phyloP scores from a whole-genome alignment of 495 filamentous ascomycete genomes.

The Lepidopterella palustris region DNA sequence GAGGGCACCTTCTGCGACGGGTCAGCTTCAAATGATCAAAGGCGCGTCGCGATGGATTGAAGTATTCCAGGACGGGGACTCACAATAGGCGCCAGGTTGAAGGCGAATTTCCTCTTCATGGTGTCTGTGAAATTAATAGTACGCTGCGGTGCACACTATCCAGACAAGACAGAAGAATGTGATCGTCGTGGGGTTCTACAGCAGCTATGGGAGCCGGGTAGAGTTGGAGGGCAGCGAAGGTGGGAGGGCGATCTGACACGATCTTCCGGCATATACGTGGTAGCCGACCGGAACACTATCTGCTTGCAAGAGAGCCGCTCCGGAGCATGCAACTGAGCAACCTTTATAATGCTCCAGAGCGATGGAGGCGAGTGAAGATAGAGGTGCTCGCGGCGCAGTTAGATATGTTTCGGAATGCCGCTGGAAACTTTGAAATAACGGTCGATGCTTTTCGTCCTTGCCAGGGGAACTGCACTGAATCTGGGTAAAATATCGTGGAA shows the following conservation, averaged over 20 bases:
- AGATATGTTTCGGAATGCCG: too few relatives aligned
- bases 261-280: neutral
- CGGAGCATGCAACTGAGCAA: too few relatives aligned
- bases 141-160: neutral
- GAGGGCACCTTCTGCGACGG: conserved; percentile 24
- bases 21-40: conserved; percentile 12
- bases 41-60: neutral
- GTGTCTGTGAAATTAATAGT: conserved; percentile 5
- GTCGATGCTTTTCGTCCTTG: too few relatives aligned
- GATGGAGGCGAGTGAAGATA: neutral
- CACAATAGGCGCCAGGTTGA: conserved; percentile 30
- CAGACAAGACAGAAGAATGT: neutral
- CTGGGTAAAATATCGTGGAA: too few relatives aligned
- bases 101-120: conserved; percentile 35
- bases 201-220: neutral
- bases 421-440: too few relatives aligned
- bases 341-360: neutral
- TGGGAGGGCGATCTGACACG: neutral
- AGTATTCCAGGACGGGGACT: neutral
- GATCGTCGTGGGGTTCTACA: neutral
- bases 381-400: too few relatives aligned
- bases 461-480: too few relatives aligned
- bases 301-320: too few relatives aligned
- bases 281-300: too few relatives aligned
- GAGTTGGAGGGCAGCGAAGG: neutral